phyloP scores from a whole-genome alignment of 73 alveolate genomes.

The Halteria grandinella region DNA sequence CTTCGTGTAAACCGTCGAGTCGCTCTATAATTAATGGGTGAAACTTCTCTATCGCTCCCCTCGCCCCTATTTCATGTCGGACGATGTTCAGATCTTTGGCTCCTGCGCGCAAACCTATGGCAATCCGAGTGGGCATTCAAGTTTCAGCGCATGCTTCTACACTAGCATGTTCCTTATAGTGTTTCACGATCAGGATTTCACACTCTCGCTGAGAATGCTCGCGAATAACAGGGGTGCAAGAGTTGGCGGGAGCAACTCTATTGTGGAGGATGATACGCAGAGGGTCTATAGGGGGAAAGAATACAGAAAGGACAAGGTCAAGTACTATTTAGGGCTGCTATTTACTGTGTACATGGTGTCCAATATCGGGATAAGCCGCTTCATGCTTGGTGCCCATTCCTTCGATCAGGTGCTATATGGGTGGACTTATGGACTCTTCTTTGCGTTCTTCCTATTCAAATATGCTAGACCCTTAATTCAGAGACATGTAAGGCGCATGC shows the following conservation, averaged over 20 bases:
- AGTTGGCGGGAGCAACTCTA: background rate
- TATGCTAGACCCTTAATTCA: conserved; percentile 17
- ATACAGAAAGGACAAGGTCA: too few relatives aligned
- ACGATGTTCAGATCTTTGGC: background rate
- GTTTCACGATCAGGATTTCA: conserved; percentile 10
- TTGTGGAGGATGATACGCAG: background rate
- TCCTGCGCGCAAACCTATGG: conserved; percentile 39
- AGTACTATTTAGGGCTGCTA: too few relatives aligned
- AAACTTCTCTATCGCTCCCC: conserved; percentile 18
- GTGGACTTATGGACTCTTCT: conserved; percentile 14
- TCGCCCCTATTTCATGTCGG: conserved; percentile 3
- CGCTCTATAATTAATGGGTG: too few relatives aligned
- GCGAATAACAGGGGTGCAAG: background rate
- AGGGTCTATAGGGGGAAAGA: too few relatives aligned
- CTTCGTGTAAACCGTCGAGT: too few relatives aligned
- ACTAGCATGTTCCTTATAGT: background rate
- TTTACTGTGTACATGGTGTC: too few relatives aligned
- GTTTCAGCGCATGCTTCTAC: conserved; percentile 18
- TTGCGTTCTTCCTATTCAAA: background rate
- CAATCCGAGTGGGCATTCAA: conserved; percentile 47
- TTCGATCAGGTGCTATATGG: conserved; percentile 21
- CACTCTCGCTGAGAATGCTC: background rate
- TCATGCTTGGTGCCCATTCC: conserved; percentile 43
- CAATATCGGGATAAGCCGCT: conserved; percentile 4
- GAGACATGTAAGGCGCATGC: background rate